Base-by-base conservation (phyloP, 2,329 filamentous ascomycete species). In the Bipolaris sorokiniana region DNA sequence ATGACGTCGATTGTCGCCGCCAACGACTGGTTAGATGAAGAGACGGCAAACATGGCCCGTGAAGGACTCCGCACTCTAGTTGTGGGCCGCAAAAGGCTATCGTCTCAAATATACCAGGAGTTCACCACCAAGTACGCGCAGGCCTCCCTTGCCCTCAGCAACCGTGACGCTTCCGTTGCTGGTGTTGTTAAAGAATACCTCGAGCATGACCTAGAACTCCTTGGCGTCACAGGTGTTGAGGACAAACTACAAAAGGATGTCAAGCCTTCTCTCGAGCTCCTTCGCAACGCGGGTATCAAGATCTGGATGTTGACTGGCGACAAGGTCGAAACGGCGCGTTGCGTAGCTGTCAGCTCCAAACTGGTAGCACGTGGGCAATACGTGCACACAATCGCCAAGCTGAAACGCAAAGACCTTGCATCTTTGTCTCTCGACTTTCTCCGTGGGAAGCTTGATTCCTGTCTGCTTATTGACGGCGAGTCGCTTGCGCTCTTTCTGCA, bases 281-380 rank as follows among this genome's bases (percentile, higher is more conserved):
- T 99, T 50, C 91, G 95, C 64, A 99, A 99, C 69, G 95, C 95
- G 0, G 95, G 95, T 23, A 95, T 99, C 79, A 98, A 98, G 77
- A 98, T 99, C 48, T 99, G 95, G 95, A 99, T 99, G 95, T 82
- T 99, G 74, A 99, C 95, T 0, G 95, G 95, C 45, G 95, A 99
- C 82, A 99, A 99, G 78, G 91, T 99, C 2, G 95, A 99, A 78
- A 99, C 95, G 13, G 95, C 95, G 15, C 88, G 95, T 34, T 99
- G 95, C 77, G 94, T 99, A 11, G 96, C 95, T 1, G 90, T 99
- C 41, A 96, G 90, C 71, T 93, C 94, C 28, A 97, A 97, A 76
- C 84, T 99, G 6, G 95, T 99, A 13, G 90, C 92, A 3, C 84
- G 95, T 60, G 94, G 94, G 1, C 96, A 99, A 77, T 95, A 94